These are phyloP conservation scores for Pleurotus sapidus DNA, from an alignment of 768 basidiomycete genomes.

Conservation along the genomic window DNA sequence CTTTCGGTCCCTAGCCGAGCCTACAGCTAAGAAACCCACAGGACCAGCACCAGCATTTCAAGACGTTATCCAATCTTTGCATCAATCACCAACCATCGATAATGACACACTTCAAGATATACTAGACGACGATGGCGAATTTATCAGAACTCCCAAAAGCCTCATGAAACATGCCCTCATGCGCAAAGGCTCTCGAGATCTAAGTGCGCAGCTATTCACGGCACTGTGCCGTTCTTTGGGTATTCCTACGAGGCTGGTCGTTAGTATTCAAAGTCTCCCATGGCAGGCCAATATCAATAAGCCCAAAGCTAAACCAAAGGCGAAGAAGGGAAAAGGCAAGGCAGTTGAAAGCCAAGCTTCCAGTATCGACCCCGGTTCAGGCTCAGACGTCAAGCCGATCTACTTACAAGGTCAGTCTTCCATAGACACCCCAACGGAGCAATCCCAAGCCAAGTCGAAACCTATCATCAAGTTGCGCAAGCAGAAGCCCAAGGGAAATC, in stretches of 20 bases:
- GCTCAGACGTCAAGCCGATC: neutral
- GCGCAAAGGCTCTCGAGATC: slow-evolving; percentile 78
- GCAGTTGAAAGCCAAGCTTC: neutral
- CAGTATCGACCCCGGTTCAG: neutral
- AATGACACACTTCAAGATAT: neutral
- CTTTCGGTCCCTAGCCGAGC: slow-evolving; percentile 15
- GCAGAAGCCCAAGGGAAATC: slow-evolving; percentile 47
- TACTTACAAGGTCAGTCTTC: neutral
- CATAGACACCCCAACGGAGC: slow-evolving; percentile 50
- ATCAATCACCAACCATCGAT: slow-evolving; percentile 29
- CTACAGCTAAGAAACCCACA: slow-evolving; percentile 20
- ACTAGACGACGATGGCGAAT: slow-evolving; percentile 52
- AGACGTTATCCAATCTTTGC: slow-evolving; percentile 38
- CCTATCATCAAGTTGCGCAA: slow-evolving; percentile 60
- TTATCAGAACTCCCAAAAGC: slow-evolving; percentile 74
- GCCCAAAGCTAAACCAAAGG: slow-evolving; percentile 42
- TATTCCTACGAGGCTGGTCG: slow-evolving; percentile 84
- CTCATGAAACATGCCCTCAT: slow-evolving; percentile 92
- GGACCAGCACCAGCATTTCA: slow-evolving; percentile 20
- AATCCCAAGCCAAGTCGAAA: slow-evolving; percentile 36
- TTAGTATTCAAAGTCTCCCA: slow-evolving; percentile 88
- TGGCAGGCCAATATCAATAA: slow-evolving; percentile 76
- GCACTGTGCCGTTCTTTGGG: slow-evolving; percentile 83
- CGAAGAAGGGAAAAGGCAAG: slow-evolving; percentile 54
- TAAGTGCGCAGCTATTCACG: slow-evolving; percentile 88